phyloP scores from a whole-genome alignment of 2,329 filamentous ascomycete genomes.

The Penicillium sp. region DNA sequence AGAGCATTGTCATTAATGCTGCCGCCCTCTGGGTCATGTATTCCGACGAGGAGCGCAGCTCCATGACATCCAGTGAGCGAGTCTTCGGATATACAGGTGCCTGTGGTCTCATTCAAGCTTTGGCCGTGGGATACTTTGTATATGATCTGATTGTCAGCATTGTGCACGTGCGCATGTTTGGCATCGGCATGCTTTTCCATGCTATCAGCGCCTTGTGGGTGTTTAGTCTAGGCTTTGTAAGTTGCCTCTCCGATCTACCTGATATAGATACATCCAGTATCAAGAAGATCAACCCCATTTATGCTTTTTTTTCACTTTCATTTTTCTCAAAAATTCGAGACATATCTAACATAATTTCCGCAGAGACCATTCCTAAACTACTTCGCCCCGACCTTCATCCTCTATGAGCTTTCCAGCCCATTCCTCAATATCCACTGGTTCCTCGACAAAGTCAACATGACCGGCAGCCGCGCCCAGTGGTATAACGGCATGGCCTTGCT shows the following conservation, averaged over 20 bases:
- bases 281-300: background rate
- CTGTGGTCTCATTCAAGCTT: conserved; percentile 58
- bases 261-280: background rate
- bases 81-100: conserved; percentile 63
- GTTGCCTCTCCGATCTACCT: conserved; percentile 34
- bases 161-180: conserved; percentile 58
- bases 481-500: conserved; percentile 64
- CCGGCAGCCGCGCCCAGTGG: conserved; percentile 60
- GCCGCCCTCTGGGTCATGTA: conserved; percentile 60
- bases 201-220: conserved; percentile 61
- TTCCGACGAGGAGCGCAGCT: conserved; percentile 55
- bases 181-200: conserved; percentile 62
- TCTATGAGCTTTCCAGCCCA: conserved; percentile 66
- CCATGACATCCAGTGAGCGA: conserved; percentile 54
- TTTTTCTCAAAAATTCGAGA: background rate
- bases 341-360: conserved; percentile 5
- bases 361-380: conserved; percentile 66
- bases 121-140: conserved; percentile 64
- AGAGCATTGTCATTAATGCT: conserved; percentile 57
- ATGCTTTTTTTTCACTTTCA: background rate
- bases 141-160: conserved; percentile 62
- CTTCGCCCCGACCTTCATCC: conserved; percentile 65
- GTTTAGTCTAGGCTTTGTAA: conserved; percentile 63
- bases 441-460: conserved; percentile 66
- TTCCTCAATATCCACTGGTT: conserved; percentile 72